Percentiles rank a stretch among this genome's conserved stretches.
phyloP scores from a whole-genome alignment of 345 rosid genomes.

The Salix koriyanagi region DNA sequence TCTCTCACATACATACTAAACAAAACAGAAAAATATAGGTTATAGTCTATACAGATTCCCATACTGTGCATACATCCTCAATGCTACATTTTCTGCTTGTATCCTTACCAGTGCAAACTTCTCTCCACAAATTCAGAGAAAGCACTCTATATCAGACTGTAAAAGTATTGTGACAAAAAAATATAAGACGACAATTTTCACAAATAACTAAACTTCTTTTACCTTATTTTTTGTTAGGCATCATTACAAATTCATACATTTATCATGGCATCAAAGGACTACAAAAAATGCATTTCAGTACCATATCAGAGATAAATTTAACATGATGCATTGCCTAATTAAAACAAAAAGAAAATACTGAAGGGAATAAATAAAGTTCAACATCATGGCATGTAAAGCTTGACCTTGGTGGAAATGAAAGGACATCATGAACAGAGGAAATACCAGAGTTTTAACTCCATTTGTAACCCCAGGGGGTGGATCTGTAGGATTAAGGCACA shows the following conservation, averaged over 20 bases:
- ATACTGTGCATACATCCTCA: not conserved
- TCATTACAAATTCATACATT: not conserved
- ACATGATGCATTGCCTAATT: not conserved
- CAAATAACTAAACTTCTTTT: not conserved
- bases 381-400: not conserved
- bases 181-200: not conserved
- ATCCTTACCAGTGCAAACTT: not conserved
- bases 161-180: not conserved
- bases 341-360: not conserved
- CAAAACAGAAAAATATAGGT: not conserved
- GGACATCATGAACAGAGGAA: not conserved
- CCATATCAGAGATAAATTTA: not conserved
- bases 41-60: not conserved
- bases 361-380: not conserved
- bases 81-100: not conserved
- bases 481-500: slow-evolving; percentile 38
- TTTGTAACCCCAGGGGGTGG: slow-evolving; percentile 34
- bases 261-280: not conserved
- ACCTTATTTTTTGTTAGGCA: not conserved
- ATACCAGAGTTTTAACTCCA: slow-evolving; percentile 60
- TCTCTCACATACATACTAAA: not conserved
- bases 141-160: not conserved
- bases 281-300: not conserved
- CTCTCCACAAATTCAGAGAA: not conserved
- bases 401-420: not conserved